These are phyloP conservation scores for Tricholoma saponaceum DNA, from an alignment of 768 basidiomycete species.

Conservation along the genomic window DNA sequence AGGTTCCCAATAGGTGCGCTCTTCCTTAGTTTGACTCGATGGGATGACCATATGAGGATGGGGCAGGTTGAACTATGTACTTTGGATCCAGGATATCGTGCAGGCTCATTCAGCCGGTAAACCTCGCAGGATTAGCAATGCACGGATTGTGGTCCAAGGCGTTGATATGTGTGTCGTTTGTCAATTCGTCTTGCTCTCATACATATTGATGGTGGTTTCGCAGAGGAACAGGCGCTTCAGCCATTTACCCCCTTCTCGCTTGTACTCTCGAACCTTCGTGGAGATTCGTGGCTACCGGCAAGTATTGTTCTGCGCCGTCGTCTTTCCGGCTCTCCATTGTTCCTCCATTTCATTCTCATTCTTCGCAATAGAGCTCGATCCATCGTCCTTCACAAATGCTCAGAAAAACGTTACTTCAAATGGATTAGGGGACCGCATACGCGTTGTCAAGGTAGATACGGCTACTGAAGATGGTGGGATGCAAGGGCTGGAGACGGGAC, in stretches of 20 bases:
- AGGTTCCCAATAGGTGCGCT: slow-evolving; percentile 71
- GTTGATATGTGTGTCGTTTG: slow-evolving; percentile 64
- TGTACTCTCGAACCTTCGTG: slow-evolving; percentile 51
- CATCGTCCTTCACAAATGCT: slow-evolving; percentile 53
- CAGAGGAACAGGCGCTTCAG: slow-evolving; percentile 89
- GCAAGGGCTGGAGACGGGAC: slow-evolving; percentile 13
- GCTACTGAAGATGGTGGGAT: neutral
- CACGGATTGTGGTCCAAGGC: slow-evolving; percentile 35
- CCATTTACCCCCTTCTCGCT: slow-evolving; percentile 81
- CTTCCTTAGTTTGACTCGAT: neutral
- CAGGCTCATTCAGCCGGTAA: slow-evolving; percentile 21
- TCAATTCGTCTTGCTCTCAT: neutral
- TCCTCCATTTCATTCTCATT: neutral
- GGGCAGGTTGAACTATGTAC: slow-evolving; percentile 76
- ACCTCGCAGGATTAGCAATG: slow-evolving; percentile 1
- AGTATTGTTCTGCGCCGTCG: neutral
- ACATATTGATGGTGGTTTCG: neutral
- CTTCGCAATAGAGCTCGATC: slow-evolving; percentile 61
- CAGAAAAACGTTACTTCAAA: slow-evolving; percentile 56
- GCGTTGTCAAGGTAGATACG: slow-evolving; percentile 29
- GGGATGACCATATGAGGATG: neutral
- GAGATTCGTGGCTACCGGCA: slow-evolving; percentile 70
- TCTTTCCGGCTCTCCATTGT: neutral
- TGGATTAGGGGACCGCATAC: slow-evolving; percentile 45
- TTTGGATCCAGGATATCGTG: slow-evolving; percentile 78